phyloP scores from a whole-genome alignment of 148 eudicot species.

The Nyssa sinensis region DNA sequence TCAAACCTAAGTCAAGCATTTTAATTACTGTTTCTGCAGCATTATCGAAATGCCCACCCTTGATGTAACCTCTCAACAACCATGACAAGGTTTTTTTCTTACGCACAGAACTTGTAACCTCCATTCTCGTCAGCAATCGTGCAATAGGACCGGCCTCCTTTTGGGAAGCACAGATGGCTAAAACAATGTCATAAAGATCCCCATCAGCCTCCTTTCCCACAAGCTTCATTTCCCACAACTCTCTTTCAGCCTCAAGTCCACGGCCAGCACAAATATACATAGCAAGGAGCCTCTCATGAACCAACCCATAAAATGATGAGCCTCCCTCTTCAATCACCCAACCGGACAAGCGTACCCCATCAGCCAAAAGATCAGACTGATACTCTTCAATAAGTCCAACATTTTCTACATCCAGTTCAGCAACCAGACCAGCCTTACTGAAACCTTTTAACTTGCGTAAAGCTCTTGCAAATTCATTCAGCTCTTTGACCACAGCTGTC shows the following conservation, averaged over 20 bases:
- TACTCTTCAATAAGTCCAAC: conserved; percentile 50
- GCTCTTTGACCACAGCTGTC: conserved; percentile 89
- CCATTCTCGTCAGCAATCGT: conserved; percentile 64
- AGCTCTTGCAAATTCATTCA: conserved; percentile 76
- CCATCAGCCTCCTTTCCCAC: conserved; percentile 58
- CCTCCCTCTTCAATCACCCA: conserved; percentile 66
- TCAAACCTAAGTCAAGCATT: conserved; percentile 76
- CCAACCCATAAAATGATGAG: conserved; percentile 47
- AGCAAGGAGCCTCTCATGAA: conserved; percentile 79
- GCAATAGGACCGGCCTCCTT: conserved; percentile 47
- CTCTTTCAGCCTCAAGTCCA: conserved; percentile 75
- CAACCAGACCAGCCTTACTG: conserved; percentile 50
- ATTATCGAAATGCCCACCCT: conserved; percentile 65
- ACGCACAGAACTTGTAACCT: conserved; percentile 47
- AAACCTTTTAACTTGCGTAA: conserved; percentile 67
- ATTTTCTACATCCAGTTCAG: conserved; percentile 51
- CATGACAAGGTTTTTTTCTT: conserved; percentile 74
- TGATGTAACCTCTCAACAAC: conserved; percentile 84
- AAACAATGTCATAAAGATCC: conserved; percentile 73
- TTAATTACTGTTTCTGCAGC: conserved; percentile 67
- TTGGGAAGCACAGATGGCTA: conserved; percentile 88
- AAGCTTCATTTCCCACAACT: conserved; percentile 85
- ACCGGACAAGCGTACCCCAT: conserved; percentile 59
- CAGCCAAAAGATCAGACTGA: conserved; percentile 57
- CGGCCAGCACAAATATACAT: conserved; percentile 86